Evolutionary conservation across 208 protist species (phyloP).

Genomic region (Entamoeba invadens): DNA sequence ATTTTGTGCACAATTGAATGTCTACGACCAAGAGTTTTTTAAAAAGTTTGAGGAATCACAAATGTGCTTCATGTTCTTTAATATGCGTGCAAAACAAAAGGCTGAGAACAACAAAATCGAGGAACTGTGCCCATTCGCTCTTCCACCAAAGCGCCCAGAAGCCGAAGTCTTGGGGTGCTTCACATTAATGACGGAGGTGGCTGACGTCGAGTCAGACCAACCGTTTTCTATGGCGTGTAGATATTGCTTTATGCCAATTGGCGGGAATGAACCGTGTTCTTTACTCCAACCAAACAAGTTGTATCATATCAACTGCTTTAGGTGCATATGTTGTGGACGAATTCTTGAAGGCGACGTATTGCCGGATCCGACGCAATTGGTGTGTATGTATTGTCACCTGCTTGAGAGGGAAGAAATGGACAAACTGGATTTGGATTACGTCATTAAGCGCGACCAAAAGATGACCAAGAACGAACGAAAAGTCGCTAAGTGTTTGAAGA

Average conservation of each 20-base stretch:
- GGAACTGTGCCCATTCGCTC: neutral
- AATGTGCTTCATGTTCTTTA: neutral
- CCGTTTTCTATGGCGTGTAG: neutral
- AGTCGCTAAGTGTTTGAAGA: neutral
- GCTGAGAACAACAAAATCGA: neutral
- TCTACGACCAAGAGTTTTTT: neutral
- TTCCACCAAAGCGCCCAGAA: neutral
- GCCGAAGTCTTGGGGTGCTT: neutral
- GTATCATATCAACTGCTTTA: neutral
- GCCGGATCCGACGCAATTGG: neutral
- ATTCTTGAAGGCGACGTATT: neutral
- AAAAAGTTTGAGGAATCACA: neutral
- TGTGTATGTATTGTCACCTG: neutral
- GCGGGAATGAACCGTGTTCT: neutral
- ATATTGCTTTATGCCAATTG: neutral
- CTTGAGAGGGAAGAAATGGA: neutral
- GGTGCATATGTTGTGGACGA: neutral
- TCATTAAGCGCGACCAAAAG: neutral
- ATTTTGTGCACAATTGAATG: neutral
- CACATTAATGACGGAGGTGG: neutral
- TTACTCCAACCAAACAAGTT: neutral
- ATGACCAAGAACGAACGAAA: neutral
- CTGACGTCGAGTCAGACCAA: neutral
- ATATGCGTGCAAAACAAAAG: neutral
- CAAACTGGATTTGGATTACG: neutral